phyloP scores from a whole-genome alignment of 305 asterid genomes.

The Plantago coronopus region DNA sequence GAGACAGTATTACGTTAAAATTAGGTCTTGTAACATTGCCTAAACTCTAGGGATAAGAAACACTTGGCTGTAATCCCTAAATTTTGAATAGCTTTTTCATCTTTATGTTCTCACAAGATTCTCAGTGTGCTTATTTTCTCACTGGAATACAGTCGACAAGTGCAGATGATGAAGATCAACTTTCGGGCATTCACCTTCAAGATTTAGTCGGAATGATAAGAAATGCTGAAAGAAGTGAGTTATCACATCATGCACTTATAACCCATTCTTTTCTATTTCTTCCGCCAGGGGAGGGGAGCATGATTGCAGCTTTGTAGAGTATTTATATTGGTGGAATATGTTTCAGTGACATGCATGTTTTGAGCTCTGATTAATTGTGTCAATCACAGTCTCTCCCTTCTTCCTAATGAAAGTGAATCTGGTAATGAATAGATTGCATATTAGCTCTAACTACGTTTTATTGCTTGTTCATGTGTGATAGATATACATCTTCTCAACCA shows the following conservation, averaged over 20 bases:
- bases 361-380: background rate
- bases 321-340: background rate
- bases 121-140: constrained; percentile 32
- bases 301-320: background rate
- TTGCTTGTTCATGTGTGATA: constrained; percentile 28
- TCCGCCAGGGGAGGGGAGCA: background rate
- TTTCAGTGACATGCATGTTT: background rate
- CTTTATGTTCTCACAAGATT: constrained; percentile 15
- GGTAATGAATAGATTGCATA: constrained; percentile 12
- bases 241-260: background rate
- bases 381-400: constrained; percentile 8
- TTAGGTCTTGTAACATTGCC: background rate
- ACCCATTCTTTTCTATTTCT: background rate
- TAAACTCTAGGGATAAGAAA: constrained; percentile 5
- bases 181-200: constrained; percentile 47
- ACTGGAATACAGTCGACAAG: constrained; percentile 46
- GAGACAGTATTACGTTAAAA: constrained; percentile 1
- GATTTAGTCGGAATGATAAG: constrained; percentile 84
- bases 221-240: constrained; percentile 80
- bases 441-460: constrained; percentile 16
- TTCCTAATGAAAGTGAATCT: background rate
- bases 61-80: constrained; percentile 4
- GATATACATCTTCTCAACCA: constrained; percentile 85
- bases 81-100: constrained; percentile 9
- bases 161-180: constrained; percentile 45